Evolutionary conservation across 805 yeast genomes (phyloP).

Genomic region (Maudiozyma turicensis): DNA sequence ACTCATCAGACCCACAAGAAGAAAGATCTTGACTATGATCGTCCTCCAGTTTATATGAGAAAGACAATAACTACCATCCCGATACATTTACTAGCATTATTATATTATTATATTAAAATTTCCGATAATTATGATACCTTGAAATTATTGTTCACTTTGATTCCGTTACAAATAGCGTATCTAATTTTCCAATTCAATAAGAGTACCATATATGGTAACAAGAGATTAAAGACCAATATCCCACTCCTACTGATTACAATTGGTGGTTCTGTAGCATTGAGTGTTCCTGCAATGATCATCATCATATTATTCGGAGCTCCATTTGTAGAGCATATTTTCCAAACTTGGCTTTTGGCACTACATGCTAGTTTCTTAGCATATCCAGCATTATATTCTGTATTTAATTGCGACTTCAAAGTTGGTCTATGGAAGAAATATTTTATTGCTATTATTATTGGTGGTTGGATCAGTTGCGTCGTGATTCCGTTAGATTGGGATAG

Average conservation of each 20-base stretch:
- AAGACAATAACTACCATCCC: conserved; percentile 24
- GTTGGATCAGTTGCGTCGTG: conserved; percentile 90
- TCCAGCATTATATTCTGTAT: conserved; percentile 56
- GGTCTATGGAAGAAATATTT: conserved; percentile 34
- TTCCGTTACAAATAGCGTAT: conserved; percentile 30
- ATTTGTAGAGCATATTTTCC: conserved; percentile 38
- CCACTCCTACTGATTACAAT: conserved; percentile 18
- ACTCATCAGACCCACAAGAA: conserved; percentile 16
- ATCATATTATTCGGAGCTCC: conserved; percentile 79
- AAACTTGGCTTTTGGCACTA: conserved; percentile 50
- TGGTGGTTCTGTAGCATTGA: conserved; percentile 17
- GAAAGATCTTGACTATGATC: conserved; percentile 16
- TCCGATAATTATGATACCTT: conserved; percentile 21
- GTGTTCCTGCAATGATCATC: conserved; percentile 23
- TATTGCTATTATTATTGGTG: conserved; percentile 41
- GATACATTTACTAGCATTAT: conserved; percentile 26
- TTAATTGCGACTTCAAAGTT: conserved; percentile 40
- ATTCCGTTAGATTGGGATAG: conserved; percentile 98
- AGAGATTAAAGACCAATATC: conserved; percentile 23
- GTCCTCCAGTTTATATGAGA: conserved; percentile 28
- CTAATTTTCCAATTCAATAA: conserved; percentile 29
- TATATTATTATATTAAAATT: conserved; percentile 25
- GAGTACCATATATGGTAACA: conserved; percentile 27
- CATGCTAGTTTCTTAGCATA: conserved; percentile 53
- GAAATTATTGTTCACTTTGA: conserved; percentile 22